These are phyloP conservation scores for Boletus tomentosulus DNA, from an alignment of 768 basidiomycete genomes.

Conservation along the genomic window DNA sequence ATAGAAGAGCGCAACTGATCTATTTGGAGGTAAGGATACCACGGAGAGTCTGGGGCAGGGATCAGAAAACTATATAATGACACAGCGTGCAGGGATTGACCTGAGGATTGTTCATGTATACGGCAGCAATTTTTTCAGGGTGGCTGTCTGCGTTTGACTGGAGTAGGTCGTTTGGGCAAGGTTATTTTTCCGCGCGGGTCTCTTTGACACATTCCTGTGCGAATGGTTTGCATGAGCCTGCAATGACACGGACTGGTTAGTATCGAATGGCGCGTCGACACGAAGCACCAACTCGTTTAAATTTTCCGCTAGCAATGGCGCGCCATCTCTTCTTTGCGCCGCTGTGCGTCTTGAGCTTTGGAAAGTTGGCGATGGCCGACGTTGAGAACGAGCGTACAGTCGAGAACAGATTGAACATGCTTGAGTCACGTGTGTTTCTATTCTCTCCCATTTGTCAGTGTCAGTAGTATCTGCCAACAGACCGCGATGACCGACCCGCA, in stretches of 20 bases:
- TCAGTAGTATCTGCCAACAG: not conserved
- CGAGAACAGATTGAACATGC: constrained; percentile 22
- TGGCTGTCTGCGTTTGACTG: constrained; percentile 56
- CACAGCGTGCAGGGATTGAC: constrained; percentile 10
- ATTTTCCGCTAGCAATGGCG: constrained; percentile 60
- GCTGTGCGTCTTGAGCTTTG: constrained; percentile 77
- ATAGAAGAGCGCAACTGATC: constrained; percentile 8
- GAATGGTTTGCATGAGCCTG: constrained; percentile 70
- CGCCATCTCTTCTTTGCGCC: constrained; percentile 82
- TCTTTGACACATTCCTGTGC: constrained; percentile 69
- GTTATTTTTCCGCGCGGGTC: constrained; percentile 59
- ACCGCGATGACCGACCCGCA: constrained; percentile 47
- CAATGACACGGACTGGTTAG: not conserved
- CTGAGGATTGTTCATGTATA: constrained; percentile 45
- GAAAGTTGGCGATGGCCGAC: constrained; percentile 50
- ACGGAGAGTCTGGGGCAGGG: constrained; percentile 8
- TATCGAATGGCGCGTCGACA: not conserved
- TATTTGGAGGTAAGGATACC: constrained; percentile 2
- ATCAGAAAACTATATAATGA: not conserved
- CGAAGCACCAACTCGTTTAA: constrained; percentile 63
- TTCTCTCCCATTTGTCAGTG: not conserved
- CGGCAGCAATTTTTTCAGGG: constrained; percentile 67
- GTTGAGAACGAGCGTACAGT: constrained; percentile 54
- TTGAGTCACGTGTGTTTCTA: constrained; percentile 15
- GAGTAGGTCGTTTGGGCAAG: constrained; percentile 67